A percentile compares a stretch with the other conserved stretches of the same genome.
Conservation (phyloP, 306 rosid species). For the Cajanus cajan region DNA sequence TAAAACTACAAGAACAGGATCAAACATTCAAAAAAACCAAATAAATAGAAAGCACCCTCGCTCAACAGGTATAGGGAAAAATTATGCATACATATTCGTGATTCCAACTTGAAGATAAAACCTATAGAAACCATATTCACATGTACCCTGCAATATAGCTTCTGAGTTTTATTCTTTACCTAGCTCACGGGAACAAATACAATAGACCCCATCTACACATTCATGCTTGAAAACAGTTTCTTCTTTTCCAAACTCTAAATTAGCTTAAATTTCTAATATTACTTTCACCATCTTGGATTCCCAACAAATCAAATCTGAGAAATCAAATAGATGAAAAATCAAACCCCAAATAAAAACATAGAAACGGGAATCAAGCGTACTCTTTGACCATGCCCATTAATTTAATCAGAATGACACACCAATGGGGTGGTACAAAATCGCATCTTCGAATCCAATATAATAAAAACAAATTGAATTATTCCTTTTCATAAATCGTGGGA, state of each 20-base stretch:
- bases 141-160: background rate
- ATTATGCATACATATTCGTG: background rate
- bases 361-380: background rate
- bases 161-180: background rate
- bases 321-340: background rate
- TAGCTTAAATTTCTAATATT: background rate
- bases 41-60: background rate
- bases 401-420: background rate
- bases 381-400: background rate
- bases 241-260: background rate
- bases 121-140: background rate
- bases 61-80: background rate
- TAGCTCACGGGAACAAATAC: conserved; percentile 2
- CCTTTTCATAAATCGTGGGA: background rate
- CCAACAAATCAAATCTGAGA: conserved; percentile 4
- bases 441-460: conserved; percentile 24
- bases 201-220: background rate
- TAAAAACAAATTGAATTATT: background rate
- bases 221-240: conserved; percentile 7
- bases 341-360: background rate
- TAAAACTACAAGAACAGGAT: conserved; percentile 7
- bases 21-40: background rate
- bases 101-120: background rate
- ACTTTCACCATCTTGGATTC: background rate
- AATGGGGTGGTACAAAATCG: conserved; percentile 4